Percentiles rank a stretch among this genome's conserved stretches.
Evolutionary conservation across 2,329 filamentous ascomycete genomes (phyloP).

Genomic region (Curvularia eragrostidis): DNA sequence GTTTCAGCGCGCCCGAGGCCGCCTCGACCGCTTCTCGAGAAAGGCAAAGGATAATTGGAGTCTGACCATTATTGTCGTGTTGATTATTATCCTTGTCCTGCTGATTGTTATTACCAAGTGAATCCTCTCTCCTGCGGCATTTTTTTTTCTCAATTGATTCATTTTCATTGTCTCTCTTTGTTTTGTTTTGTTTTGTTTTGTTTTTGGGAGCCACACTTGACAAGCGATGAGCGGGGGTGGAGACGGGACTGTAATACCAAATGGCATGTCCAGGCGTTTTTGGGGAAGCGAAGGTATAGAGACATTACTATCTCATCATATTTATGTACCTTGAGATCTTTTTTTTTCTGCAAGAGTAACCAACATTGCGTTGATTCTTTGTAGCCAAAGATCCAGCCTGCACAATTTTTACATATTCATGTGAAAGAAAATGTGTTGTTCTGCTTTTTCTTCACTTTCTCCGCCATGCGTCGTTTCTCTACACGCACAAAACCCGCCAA

Average conservation of each 20-base stretch:
- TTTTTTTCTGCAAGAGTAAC: background rate
- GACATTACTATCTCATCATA: background rate
- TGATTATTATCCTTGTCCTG: conserved; percentile 83
- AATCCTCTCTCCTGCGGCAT: background rate
- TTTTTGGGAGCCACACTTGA: background rate
- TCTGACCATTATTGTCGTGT: conserved; percentile 77
- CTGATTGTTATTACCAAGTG: conserved; percentile 71
- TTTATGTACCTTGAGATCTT: too few relatives aligned
- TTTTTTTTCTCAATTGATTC: too few relatives aligned
- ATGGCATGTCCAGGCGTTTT: conserved; percentile 3
- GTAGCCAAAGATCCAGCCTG: too few relatives aligned
- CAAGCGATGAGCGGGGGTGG: too few relatives aligned
- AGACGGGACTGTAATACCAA: conserved; percentile 1
- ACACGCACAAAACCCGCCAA: too few relatives aligned
- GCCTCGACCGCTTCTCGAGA: conserved; percentile 73
- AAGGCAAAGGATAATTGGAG: conserved; percentile 86
- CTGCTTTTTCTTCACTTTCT: background rate
- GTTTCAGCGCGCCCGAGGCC: conserved; percentile 75
- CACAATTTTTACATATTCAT: too few relatives aligned
- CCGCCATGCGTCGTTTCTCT: too few relatives aligned
- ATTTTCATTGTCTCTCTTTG: background rate
- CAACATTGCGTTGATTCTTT: background rate
- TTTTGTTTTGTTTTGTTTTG: background rate
- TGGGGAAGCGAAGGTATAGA: background rate
- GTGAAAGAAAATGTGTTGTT: too few relatives aligned